phyloP scores from a whole-genome alignment of 1,284 basidiomycete genomes.

The Apiotrichum montevideense region DNA sequence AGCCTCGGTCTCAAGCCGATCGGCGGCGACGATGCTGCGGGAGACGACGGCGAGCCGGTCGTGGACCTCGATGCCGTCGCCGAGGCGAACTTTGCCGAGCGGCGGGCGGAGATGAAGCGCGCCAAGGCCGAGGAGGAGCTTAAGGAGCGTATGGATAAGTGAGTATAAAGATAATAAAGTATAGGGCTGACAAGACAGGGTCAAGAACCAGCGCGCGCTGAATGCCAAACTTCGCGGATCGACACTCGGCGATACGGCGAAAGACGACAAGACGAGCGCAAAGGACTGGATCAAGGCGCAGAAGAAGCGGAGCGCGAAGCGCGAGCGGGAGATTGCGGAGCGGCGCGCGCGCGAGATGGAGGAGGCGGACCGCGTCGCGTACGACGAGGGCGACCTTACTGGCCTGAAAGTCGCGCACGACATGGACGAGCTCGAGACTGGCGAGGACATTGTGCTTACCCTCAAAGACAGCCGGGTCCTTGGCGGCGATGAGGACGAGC shows the following conservation, averaged over 20 bases:
- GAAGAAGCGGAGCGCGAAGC: slow-evolving; percentile 80
- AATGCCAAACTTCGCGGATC: slow-evolving; percentile 80
- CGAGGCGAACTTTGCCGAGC: slow-evolving; percentile 72
- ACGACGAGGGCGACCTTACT: slow-evolving; percentile 75
- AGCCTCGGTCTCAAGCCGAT: slow-evolving; percentile 91
- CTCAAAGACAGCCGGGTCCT: slow-evolving; percentile 91
- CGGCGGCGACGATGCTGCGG: slow-evolving; percentile 56
- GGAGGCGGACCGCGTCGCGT: slow-evolving; percentile 67
- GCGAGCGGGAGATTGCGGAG: slow-evolving; percentile 66
- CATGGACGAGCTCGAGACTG: slow-evolving; percentile 82
- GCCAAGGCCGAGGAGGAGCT: slow-evolving; percentile 69
- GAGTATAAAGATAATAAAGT: slow-evolving; percentile 49
- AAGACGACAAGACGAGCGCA: slow-evolving; percentile 55
- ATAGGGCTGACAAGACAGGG: slow-evolving; percentile 1
- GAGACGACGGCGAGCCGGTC: slow-evolving; percentile 12
- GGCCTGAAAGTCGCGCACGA: slow-evolving; percentile 95
- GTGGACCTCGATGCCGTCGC: slow-evolving; percentile 60
- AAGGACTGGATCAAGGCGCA: slow-evolving; percentile 81
- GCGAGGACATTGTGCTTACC: slow-evolving; percentile 90
- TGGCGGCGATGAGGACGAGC: slow-evolving; percentile 94
- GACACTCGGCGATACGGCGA: slow-evolving; percentile 75
- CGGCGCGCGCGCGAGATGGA: slow-evolving; percentile 72
- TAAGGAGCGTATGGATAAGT: slow-evolving; percentile 80
- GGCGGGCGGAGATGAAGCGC: slow-evolving; percentile 62
- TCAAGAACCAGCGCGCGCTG: slow-evolving; percentile 55